A percentile compares a stretch with the other conserved stretches of the same genome.
phyloP scores from a whole-genome alignment of 306 rosid genomes.

The Crotalaria pallida region DNA sequence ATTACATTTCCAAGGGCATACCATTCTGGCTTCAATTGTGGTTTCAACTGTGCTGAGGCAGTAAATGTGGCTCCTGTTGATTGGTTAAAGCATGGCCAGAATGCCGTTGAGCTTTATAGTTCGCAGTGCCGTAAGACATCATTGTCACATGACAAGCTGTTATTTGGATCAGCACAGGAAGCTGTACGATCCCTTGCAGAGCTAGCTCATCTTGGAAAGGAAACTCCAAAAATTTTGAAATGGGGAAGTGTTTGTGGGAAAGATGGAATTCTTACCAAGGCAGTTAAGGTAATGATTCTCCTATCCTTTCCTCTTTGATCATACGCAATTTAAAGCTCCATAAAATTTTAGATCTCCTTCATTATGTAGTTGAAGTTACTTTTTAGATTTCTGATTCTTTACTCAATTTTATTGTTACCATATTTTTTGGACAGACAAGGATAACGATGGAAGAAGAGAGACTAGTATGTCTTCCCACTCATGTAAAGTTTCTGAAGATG shows the following conservation, averaged over 20 bases:
- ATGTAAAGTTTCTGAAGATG: conserved; percentile 64
- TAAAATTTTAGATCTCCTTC: neutral
- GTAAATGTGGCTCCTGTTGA: conserved; percentile 98
- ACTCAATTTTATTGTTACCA: neutral
- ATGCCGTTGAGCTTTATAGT: conserved; percentile 87
- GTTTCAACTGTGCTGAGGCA: conserved; percentile 99
- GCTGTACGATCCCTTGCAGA: conserved; percentile 62
- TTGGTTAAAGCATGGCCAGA: conserved; percentile 94
- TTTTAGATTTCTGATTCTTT: neutral
- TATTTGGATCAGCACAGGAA: conserved; percentile 70
- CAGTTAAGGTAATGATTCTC: conserved; percentile 53
- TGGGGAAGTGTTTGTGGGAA: conserved; percentile 72
- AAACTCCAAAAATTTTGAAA: conserved; percentile 36
- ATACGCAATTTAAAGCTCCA: neutral
- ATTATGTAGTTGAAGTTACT: neutral
- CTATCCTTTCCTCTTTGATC: neutral
- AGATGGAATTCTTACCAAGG: conserved; percentile 74
- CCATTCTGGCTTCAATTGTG: conserved; percentile 93
- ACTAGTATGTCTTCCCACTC: conserved; percentile 49
- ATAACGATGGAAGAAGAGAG: conserved; percentile 73
- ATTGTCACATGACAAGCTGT: conserved; percentile 85
- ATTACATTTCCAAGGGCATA: conserved; percentile 98
- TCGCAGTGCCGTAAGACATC: conserved; percentile 83
- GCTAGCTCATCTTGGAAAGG: conserved; percentile 39
- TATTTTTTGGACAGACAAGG: conserved; percentile 47